Conservation (phyloP, 2,329 filamentous ascomycete genomes). For the Talaromyces sp. region DNA sequence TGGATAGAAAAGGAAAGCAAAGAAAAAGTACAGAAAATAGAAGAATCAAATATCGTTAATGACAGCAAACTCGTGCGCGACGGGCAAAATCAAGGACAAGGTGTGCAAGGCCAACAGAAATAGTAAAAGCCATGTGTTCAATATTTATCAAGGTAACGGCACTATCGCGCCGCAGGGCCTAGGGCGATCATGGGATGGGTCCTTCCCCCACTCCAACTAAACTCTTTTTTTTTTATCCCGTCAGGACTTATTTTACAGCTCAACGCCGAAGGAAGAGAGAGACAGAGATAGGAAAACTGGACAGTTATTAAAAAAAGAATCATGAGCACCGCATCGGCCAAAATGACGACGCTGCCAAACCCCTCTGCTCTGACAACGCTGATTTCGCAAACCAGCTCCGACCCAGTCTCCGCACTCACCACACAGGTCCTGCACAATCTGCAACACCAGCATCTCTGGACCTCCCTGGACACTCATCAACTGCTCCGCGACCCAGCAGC, state of each 20-base stretch:
- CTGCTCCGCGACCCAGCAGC: neutral
- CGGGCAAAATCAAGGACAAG: neutral
- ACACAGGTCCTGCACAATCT: conserved; percentile 61
- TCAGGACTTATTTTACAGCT: neutral
- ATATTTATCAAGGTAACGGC: neutral
- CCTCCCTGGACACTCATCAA: conserved; percentile 48
- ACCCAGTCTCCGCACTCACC: conserved; percentile 44
- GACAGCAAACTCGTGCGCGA: neutral
- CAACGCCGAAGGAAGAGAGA: neutral
- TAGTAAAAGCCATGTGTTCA: conserved; percentile 13
- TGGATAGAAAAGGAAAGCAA: neutral
- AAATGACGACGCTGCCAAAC: conserved; percentile 2
- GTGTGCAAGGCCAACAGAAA: neutral
- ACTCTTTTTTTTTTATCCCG: neutral
- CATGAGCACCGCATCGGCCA: neutral
- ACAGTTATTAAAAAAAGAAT: neutral
- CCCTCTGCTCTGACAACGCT: conserved; percentile 39
- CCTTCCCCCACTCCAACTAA: neutral
- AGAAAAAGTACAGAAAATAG: neutral
- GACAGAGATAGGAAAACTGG: neutral
- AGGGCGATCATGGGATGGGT: neutral
- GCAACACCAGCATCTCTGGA: conserved; percentile 60
- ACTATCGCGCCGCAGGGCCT: neutral
- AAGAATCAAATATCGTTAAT: neutral
- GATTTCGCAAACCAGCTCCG: conserved; percentile 26